Percentiles rank a stretch among this genome's conserved stretches.
These are phyloP conservation scores for Elsinoe fawcettii DNA, from an alignment of 2,329 filamentous ascomycete species.

Conservation along the genomic window DNA sequence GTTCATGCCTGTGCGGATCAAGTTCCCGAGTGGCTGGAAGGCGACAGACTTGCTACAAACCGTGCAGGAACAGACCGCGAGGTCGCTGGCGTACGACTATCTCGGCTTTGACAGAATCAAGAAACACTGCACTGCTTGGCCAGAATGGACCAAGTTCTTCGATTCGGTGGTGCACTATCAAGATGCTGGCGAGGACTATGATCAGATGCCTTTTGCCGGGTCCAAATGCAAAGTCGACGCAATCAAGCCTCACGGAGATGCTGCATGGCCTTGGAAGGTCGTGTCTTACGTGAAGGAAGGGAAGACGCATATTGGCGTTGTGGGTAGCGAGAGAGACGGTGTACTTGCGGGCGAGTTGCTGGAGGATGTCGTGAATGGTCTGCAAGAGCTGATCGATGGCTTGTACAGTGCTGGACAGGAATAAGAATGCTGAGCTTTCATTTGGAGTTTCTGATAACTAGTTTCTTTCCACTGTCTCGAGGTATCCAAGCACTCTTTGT, in stretches of 20 bases:
- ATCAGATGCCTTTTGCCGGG: slow-evolving; percentile 41
- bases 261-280: slow-evolving; percentile 54
- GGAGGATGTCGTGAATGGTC: slow-evolving; percentile 40
- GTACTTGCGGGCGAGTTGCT: slow-evolving; percentile 45
- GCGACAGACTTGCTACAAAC: slow-evolving; percentile 28
- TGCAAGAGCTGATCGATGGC: slow-evolving; percentile 33
- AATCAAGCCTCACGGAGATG: slow-evolving; percentile 46
- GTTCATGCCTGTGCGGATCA: slow-evolving; percentile 56
- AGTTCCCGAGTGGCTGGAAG: slow-evolving; percentile 44
- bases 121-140: slow-evolving; percentile 29
- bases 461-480: too few species aligned
- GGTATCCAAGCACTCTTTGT: too few species aligned
- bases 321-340: slow-evolving; percentile 44
- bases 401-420: not conserved
- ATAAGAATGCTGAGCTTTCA: not conserved
- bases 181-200: slow-evolving; percentile 41
- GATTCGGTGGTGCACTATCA: slow-evolving; percentile 34
- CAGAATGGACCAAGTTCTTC: slow-evolving; percentile 26
- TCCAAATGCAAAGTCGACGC: slow-evolving; percentile 27
- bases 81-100: slow-evolving; percentile 29
- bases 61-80: slow-evolving; percentile 32
- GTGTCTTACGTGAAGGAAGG: slow-evolving; percentile 52
- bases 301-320: slow-evolving; percentile 49
- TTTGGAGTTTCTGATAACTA: not conserved
- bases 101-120: slow-evolving; percentile 32